Evolutionary conservation across 2,329 filamentous ascomycete species (phyloP), one percentile per base, ranked within the genome.

Genomic region (Juglanconis juglandina): DNA sequence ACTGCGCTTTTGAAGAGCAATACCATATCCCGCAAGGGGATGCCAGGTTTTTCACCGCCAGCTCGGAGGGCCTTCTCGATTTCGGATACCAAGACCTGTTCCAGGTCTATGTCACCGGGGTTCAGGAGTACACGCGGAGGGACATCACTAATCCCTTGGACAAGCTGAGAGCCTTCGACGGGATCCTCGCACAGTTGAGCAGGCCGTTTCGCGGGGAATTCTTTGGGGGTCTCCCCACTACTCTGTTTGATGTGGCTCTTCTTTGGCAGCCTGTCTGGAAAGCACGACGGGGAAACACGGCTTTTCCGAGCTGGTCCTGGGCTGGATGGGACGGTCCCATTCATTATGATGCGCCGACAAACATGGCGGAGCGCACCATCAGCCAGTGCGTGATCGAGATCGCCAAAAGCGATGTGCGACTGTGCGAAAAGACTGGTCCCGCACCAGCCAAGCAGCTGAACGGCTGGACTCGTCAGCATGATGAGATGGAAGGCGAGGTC

Each of bases 251-350:
- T 14, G 54, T 42, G 10, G 59, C 48, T 7, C 53, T 61, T 33
- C 59, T 61, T 17, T 61, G 53, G 54, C 14, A 51, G 33, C 49
- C 49, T 8, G 7, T 51, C 17, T 35, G 49, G 49, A 14, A 9
- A 4, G 49, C 33, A 5, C 35, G 13, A 35, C 14, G 49, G n/a
- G 41, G 24, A 32, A 49, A 53, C 49, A 57, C 34, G 42, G 48
- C 37, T 11, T 61, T 61, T 39, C 59, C 59, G 24, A 57, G 53
- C 30, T 61, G 59, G 59, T 57, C 59, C 33, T 61, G 59, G 59
- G 59, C 59, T 17, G 59, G 59, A 14, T 61, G 59, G 59, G 49
- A 39, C 4, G 59, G 59, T 13, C 14, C 33, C 14, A 54, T 61
- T 4, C 33, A 34, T 3, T 61, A 61, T 34, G 17, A 33, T 9